Evolutionary conservation across 768 basidiomycete genomes (phyloP), one percentile per base, ranked within the genome.

Genomic region (Auriscalpium microsporum): DNA sequence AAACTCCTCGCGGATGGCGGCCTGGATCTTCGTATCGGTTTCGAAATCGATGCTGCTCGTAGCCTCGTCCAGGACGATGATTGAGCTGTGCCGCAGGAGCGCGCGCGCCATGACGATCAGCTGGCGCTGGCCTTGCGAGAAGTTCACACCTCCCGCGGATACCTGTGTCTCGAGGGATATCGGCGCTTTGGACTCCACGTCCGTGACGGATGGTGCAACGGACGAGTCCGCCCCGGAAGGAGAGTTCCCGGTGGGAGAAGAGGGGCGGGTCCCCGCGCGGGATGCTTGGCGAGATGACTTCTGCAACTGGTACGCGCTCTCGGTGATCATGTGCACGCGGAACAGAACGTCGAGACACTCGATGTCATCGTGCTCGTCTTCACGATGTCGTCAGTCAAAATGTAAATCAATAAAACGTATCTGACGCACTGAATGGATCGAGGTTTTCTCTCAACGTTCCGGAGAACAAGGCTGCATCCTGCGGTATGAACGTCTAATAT

Each of bases 21-120:
- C 72, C 65, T 91, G 89, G 53, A 92, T 91, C 69, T 88, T 88
- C 8, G 84, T 77, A 62, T 91, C 90, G 45, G 90, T 88, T 11
- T 78, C 82, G 63, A 88, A 83, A 63, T 87, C 85, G 51, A 88
- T 86, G 57, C 83, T 85, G 56, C 83, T 86, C 5, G 85, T 87
- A 8, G 86, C 86, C 60, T 87, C 86, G 56, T 86, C 86, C 44
- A 87, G 69, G 11, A 88, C 77, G 44, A 88, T 80, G 56, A 88
- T 77, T 10, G 80, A 68, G 61, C 81, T 84, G 5, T 77, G 76
- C 19, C 84, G 72, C 38, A 87, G 71, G 14, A 88, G 69, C 0
- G 87, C 86, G 8, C 87, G 76, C 0, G 86, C 87, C 82, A 51
- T 47, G 50, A 3, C 33, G 37, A 33, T 50, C 10, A 40, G 33